Evolutionary conservation across 2,329 filamentous ascomycete genomes (phyloP), one percentile per base, ranked within the genome.

Genomic region (Exophiala oligosperma): DNA sequence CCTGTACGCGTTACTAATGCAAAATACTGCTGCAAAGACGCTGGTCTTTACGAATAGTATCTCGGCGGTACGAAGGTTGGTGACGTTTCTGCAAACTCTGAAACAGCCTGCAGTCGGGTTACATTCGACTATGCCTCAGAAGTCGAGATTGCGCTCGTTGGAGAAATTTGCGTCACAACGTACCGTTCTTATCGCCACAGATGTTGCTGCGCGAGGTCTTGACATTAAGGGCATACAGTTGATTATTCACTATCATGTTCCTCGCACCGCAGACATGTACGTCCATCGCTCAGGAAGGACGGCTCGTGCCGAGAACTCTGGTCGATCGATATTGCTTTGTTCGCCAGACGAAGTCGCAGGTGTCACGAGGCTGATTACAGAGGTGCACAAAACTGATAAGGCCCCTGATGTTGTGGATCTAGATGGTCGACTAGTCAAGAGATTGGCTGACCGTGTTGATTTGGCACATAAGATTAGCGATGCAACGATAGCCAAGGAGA

Each of bases 1-100:
- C 65, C 86, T 97, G 41, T 99, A 99, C 74, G 84, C 92, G 0
- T 80, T 96, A 7, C 81, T 97, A 0, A 81, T 97, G 2, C 85
- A 96, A 56, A 61, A 64, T 38, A 87, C 90, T 1, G 87, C 87
- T 49, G 84, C 87, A 38, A 89, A 92, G 32, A 92, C 91, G 0
- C 80, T 99, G 2, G 86, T 99, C 49, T 99, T 99, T 73, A 92
- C 92, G 28, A 99, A 99, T 76, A 96, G 92, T 46, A 97, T 99
- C 72, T 90, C 90, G 52, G 89, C 93, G 2, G 93, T 96, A 52
- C 88, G 92, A 46, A 90, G 94, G 38, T 79, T 99, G 11, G 86
- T 88, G 0, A 91, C 93, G 0, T 84, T 97, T 69, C 82, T 99
- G 1, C 86, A 93, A 66, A 91, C 90, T 64, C 84, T 99, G 51